Base-by-base conservation (phyloP, 2,329 filamentous ascomycete species). In the Drechslerella coelobrocha region DNA sequence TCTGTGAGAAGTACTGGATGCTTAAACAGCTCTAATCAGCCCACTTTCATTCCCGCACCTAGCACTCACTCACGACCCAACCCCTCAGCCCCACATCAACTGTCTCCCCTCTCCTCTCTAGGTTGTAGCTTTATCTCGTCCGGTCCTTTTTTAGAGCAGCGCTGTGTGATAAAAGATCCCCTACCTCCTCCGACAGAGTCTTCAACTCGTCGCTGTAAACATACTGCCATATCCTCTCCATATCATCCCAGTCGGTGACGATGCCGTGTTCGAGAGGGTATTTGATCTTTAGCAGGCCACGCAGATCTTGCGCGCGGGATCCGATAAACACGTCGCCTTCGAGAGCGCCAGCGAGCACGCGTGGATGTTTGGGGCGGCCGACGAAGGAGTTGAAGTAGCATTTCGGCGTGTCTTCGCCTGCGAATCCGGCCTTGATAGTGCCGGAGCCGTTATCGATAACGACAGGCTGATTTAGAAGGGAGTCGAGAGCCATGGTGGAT, bases 211-310 rank as follows among this genome's bases (percentile, higher is more conserved):
- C 93, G 65, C 90, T 90, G 79, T 97, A 99, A 57, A 99, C 92
- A 78, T 96, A 94, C 77, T 95, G 90, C 94, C 94, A 99, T 81
- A 99, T 99, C 82, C 91, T 88, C 83, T 99, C 94, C 94, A 99
- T 99, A 78, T 99, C 94, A 78, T 97, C 94, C 94, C 94, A 99
- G 80, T 99, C 92, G 75, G 94, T 99, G 73, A 99, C 94, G 77
- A 99, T 95, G 76, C 94, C 94, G 79, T 99, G 94, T 81, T 97
- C 94, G 61, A 99, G 82, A 47, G 94, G 94, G 79, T 97, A 97
- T 74, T 88, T 85, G 76, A 99, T 97, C 85, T 97, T 99, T 76
- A 99, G 84, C 72, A 99, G 82, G 2, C 94, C 94, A 77, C 93
- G 87, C 77, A 96, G 84, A 78, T 97, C 92, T 76, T 92, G 90